Base-by-base conservation (phyloP, 176 grass and related monocot species). In the Canna indica region DNA sequence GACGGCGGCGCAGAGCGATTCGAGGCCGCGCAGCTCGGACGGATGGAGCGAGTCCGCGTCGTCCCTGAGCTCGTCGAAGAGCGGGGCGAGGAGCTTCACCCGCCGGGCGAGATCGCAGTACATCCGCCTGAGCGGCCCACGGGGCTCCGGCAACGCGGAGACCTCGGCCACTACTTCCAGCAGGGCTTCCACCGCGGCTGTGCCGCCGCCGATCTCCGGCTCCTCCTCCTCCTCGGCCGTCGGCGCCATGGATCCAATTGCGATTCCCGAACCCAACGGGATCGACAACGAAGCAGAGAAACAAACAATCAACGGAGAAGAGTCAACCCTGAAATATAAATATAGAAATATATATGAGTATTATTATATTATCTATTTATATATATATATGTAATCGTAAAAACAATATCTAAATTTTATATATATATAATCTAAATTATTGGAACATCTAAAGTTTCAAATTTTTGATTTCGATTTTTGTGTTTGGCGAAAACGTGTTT, bases 51-150 rank as follows among this genome's bases (percentile, higher is more conserved):
- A 69, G 0, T 62, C 73, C 18, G 56, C 32, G 18, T 64, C 62
- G 11, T 79, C 77, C 28, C 71, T 64, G 72, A 95, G 77, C 36
- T 95, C 76, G 60, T 92, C 86, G 28, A 97, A 48, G 29, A 97
- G 89, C 22, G 93, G 89, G 39, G 72, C 62, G 64, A 97, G 94
- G 53, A 97, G 94, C 57, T 86, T 88, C 77, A 97, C 71, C 77
- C 94, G 89, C 45, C 94, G 75, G 7, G 86, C 53, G 64, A 97
- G 84, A 56, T 97, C 89, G 7, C 81, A 84, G 45, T 84, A 97
- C 25, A 85, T 82, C 57, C 88, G 82, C 26, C 88, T 84, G 71
- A 90, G 59, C n/a, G 93, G 86, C 0, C 93, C 93, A 28, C 88
- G 79, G 36, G 76, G 81, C 47, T 91, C 93, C 72, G 93, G 93